A percentile compares a stretch with the other conserved stretches of the same genome.
These are phyloP conservation scores for Trichoderma atrobrunneum DNA, from an alignment of 2,329 filamentous ascomycete genomes.

Conservation along the genomic window DNA sequence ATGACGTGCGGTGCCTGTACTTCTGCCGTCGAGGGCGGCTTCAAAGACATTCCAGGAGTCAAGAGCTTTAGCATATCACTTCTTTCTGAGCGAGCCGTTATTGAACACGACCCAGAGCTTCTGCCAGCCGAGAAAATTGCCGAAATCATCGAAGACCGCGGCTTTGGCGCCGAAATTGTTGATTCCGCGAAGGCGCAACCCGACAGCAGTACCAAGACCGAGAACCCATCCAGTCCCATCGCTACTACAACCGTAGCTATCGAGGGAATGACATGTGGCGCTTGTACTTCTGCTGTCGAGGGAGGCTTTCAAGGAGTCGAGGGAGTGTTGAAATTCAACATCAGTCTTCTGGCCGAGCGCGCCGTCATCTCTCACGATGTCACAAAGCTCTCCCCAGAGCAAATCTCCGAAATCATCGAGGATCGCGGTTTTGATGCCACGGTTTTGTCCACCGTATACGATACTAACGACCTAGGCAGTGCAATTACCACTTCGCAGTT, in stretches of 20 bases:
- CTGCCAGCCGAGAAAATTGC: conserved; percentile 53
- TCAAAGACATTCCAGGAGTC: conserved; percentile 71
- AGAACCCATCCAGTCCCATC: conserved; percentile 41
- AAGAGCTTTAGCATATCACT: conserved; percentile 78
- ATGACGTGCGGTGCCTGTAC: conserved; percentile 94
- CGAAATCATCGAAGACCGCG: conserved; percentile 65
- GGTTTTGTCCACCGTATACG: conserved; percentile 71
- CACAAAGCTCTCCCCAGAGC: conserved; percentile 64
- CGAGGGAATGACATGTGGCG: conserved; percentile 96
- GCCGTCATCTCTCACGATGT: conserved; percentile 85
- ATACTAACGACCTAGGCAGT: conserved; percentile 52
- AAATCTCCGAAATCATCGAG: conserved; percentile 80
- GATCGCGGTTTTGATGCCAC: conserved; percentile 85
- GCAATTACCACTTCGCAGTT: conserved; percentile 66
- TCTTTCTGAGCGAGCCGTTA: conserved; percentile 78
- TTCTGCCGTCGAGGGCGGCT: conserved; percentile 76
- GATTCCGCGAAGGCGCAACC: conserved; percentile 58
- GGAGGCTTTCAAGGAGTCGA: conserved; percentile 73
- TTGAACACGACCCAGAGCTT: conserved; percentile 68
- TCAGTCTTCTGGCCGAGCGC: conserved; percentile 88
- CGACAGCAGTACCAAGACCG: conserved; percentile 21
- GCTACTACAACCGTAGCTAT: conserved; percentile 83
- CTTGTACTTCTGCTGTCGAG: conserved; percentile 90
- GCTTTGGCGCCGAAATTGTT: conserved; percentile 76
- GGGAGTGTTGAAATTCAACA: conserved; percentile 86